Evolutionary conservation across 2,329 filamentous ascomycete genomes (phyloP).

Genomic region (Aspergillus alliaceus): DNA sequence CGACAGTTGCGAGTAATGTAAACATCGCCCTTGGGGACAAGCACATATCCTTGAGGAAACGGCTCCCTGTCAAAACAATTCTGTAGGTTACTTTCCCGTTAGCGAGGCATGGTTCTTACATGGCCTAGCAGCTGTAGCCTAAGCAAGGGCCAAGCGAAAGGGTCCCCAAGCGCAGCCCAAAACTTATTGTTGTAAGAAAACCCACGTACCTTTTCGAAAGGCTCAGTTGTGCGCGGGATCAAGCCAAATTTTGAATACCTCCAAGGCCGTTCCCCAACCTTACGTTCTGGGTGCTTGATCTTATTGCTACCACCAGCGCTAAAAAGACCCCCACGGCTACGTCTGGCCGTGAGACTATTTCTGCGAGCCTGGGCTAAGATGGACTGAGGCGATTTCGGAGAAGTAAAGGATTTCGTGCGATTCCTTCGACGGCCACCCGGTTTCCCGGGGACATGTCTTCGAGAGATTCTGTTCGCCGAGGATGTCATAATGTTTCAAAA

Average conservation of each 20-base stretch:
- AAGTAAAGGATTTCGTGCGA: conserved; percentile 6
- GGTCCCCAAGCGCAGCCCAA: neutral
- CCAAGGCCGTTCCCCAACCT: neutral
- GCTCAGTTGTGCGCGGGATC: conserved; percentile 25
- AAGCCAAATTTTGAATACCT: conserved; percentile 16
- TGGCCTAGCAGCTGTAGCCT: conserved; percentile 8
- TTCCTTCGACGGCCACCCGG: conserved; percentile 8
- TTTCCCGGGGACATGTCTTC: conserved; percentile 12
- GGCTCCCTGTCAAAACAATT: conserved; percentile 30
- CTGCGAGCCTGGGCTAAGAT: conserved; percentile 13
- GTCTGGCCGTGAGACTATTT: conserved; percentile 9
- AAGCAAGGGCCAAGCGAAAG: neutral
- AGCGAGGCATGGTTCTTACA: neutral
- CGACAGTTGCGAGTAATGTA: conserved; percentile 47
- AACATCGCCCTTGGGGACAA: conserved; percentile 44
- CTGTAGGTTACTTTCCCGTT: conserved; percentile 19
- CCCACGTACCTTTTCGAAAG: conserved; percentile 27
- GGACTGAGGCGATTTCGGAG: conserved; percentile 15
- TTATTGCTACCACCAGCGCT: conserved; percentile 4
- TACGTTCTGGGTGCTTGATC: neutral
- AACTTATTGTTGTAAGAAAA: neutral
- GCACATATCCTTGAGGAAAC: conserved; percentile 35
- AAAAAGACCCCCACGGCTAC: neutral
- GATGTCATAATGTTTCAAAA: conserved; percentile 15
- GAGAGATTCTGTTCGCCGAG: conserved; percentile 8